A percentile compares a stretch with the other conserved stretches of the same genome.
Conservation (phyloP, 208 protist genomes). For the Crithidia bombi region DNA sequence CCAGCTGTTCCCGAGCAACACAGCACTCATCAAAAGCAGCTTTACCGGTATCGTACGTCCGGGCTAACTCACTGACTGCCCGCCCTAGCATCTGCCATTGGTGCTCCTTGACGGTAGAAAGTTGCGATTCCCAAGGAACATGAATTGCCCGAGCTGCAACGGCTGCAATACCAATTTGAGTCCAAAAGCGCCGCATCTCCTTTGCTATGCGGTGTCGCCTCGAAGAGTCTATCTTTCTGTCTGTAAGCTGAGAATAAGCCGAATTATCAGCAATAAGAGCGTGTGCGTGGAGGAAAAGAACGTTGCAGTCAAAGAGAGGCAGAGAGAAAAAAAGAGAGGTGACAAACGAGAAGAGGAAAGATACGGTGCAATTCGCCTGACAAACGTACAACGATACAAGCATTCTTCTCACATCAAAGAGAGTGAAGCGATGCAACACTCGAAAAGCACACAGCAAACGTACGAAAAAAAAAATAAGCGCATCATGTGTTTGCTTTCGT, state of each 20-base stretch:
- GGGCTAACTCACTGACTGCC: constrained; percentile 61
- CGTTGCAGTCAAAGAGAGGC: too few relatives aligned
- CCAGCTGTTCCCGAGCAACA: constrained; percentile 75
- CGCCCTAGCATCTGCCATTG: constrained; percentile 64
- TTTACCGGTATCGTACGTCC: constrained; percentile 76
- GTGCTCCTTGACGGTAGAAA: constrained; percentile 40
- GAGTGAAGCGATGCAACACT: too few relatives aligned
- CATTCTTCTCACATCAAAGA: too few relatives aligned
- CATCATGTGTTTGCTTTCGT: neutral
- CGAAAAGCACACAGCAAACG: too few relatives aligned
- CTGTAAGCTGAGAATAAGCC: too few relatives aligned
- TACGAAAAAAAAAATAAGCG: neutral
- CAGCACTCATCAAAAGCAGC: constrained; percentile 85
- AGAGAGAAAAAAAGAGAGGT: too few relatives aligned
- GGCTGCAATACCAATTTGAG: neutral
- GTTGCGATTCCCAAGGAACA: constrained; percentile 63
- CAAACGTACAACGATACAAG: too few relatives aligned
- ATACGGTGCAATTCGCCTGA: too few relatives aligned
- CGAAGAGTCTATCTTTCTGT: too few relatives aligned
- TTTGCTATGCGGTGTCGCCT: neutral
- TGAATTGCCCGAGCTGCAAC: constrained; percentile 23
- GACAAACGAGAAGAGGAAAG: too few relatives aligned
- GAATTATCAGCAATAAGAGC: too few relatives aligned
- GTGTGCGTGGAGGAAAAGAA: too few relatives aligned
- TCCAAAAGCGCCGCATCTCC: constrained; percentile 31